phyloP scores from a whole-genome alignment of 2,329 filamentous ascomycete genomes.

The Colletotrichum sansevieriae region DNA sequence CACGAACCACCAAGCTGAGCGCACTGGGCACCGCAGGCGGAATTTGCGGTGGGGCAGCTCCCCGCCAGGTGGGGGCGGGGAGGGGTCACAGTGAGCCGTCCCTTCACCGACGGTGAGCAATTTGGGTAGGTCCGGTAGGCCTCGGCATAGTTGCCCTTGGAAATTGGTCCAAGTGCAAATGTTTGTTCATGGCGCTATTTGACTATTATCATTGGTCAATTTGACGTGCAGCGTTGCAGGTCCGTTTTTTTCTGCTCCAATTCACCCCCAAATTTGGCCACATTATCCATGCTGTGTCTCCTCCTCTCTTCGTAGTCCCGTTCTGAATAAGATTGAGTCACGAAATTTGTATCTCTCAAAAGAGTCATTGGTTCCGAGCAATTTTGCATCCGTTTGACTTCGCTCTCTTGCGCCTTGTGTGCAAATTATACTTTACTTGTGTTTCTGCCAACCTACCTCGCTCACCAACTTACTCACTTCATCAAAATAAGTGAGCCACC shows the following conservation, averaged over 20 bases:
- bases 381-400: background rate
- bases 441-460: background rate
- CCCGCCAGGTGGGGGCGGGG: conserved; percentile 24
- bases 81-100: background rate
- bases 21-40: conserved; percentile 4
- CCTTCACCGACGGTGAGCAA: conserved; percentile 35
- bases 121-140: conserved; percentile 34
- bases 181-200: conserved; percentile 14
- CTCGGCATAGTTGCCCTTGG: conserved; percentile 32
- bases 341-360: background rate
- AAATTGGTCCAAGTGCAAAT: conserved; percentile 2
- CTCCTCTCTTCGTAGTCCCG: background rate
- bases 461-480: background rate
- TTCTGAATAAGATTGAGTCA: conserved; percentile 32
- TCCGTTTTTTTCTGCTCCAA: conserved; percentile 30
- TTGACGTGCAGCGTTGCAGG: conserved; percentile 13
- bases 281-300: conserved; percentile 21
- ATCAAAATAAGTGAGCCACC: background rate
- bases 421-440: background rate
- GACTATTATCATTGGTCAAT: conserved; percentile 29
- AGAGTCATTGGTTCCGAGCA: conserved; percentile 20
- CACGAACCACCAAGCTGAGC: background rate
- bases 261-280: conserved; percentile 36
- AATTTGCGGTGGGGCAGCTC: conserved; percentile 34
- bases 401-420: background rate